Evolutionary conservation across 768 basidiomycete genomes (phyloP), one percentile per base, ranked within the genome.

Genomic region (Russula brevipes): DNA sequence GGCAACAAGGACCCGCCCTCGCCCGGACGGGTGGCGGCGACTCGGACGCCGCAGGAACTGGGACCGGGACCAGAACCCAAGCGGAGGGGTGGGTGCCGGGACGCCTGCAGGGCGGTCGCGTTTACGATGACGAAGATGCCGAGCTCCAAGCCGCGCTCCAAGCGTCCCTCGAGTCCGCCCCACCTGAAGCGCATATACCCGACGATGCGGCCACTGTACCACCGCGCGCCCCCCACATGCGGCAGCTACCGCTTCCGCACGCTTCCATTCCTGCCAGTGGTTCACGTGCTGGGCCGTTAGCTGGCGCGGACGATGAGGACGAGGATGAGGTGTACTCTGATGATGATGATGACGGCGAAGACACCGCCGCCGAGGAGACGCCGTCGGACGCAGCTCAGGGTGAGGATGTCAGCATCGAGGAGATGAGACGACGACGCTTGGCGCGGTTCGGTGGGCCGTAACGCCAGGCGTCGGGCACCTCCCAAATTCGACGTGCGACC

Each of bases 61-160:
- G 50, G 1, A 51, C 39, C 12, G 54, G 44, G 3, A 8, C 54
- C 11, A 12, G 8, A 14, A 46, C 17, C 46, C 35, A 46, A 31
- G 50, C 63, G 45, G 47, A 50, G 1, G 50, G n/a, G 16, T 61
- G 38, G 44, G 36, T 52, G 42, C 36, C 49, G n/a, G 53, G 31
- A 24, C 67, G 14, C 19, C 19, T 24, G 14, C 67, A 38, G 4
- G 57, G 56, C 35, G 63, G 79, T 55, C 76, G 84, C 51, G 82
- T 86, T 44, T 86, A 90, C 67, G 93, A 94, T 65, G 93, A 95
- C 66, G 93, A 94, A 55, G 93, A 96, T 69, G 84, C 82, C 30
- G 87, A 90, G 68, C 75, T 96, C 51, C 94, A 95, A 74, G 93
- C 92, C 11, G 94, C 94, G 5, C 77, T 96, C 53, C 85, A 78